These are phyloP conservation scores for Kwoniella sp. DNA, from an alignment of 768 basidiomycete genomes.

Conservation along the genomic window DNA sequence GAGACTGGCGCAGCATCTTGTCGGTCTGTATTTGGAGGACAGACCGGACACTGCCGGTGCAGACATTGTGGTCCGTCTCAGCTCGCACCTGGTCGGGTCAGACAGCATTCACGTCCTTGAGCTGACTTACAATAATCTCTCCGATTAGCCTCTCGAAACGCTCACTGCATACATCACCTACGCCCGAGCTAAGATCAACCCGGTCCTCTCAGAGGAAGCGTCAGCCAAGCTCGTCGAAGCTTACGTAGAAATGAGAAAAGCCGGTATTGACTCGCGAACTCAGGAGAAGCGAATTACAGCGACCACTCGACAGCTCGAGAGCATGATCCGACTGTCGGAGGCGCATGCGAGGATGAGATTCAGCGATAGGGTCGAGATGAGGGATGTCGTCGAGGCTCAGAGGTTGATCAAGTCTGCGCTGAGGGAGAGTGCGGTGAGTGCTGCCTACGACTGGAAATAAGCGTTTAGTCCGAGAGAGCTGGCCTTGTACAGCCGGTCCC, in stretches of 20 bases:
- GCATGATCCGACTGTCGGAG: constrained; percentile 93
- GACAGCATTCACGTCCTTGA: no score
- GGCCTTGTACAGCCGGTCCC: no score
- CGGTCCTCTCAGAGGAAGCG: constrained; percentile 81
- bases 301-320: constrained; percentile 94
- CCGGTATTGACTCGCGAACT: constrained; percentile 81
- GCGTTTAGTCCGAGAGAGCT: neutral
- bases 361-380: constrained; percentile 77
- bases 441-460: neutral
- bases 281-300: constrained; percentile 95
- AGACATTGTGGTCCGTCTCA: constrained; percentile 72
- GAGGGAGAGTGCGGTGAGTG: constrained; percentile 64
- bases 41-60: constrained; percentile 66
- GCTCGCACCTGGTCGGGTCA: no score
- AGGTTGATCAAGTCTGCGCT: constrained; percentile 97
- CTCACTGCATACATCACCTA: constrained; percentile 94
- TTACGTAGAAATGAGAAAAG: constrained; percentile 92
- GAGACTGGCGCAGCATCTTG: constrained; percentile 85
- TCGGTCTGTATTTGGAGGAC: constrained; percentile 92
- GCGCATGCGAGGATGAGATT: constrained; percentile 97
- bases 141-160: constrained; percentile 75
- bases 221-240: constrained; percentile 78
- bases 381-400: constrained; percentile 86
- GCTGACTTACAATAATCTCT: neutral
- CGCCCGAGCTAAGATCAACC: constrained; percentile 80